Percentiles rank a stretch among this genome's conserved stretches.
Conservation (phyloP, 2,329 filamentous ascomycete species). For the Colletotrichum sp. region DNA sequence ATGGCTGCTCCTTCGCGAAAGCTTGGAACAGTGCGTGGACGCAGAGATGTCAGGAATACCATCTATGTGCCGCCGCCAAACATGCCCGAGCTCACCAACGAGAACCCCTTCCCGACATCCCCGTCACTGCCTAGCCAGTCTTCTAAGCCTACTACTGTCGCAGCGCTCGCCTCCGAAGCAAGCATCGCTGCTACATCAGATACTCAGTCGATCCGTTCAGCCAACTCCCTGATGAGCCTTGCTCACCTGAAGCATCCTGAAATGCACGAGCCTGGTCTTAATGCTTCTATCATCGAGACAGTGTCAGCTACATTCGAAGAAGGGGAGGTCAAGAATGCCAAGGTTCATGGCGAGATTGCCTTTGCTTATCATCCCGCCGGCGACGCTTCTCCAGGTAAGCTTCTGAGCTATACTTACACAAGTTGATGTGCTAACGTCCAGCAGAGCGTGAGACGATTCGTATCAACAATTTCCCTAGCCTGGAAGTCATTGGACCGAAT, state of each 20-base stretch:
- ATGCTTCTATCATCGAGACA: conserved; percentile 88
- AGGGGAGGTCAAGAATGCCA: conserved; percentile 72
- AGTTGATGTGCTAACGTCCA: background rate
- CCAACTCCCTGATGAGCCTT: conserved; percentile 76
- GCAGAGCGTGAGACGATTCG: conserved; percentile 71
- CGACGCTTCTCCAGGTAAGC: conserved; percentile 47
- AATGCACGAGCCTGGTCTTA: conserved; percentile 78
- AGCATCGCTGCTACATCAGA: conserved; percentile 71
- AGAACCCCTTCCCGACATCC: conserved; percentile 36
- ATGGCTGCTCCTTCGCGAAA: conserved; percentile 70
- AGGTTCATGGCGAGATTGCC: conserved; percentile 87
- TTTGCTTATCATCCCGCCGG: conserved; percentile 74
- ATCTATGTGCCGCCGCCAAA: conserved; percentile 71
- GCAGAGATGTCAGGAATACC: conserved; percentile 90
- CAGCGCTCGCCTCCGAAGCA: conserved; percentile 67
- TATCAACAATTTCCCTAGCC: conserved; percentile 84
- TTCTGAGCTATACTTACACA: background rate
- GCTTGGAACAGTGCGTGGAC: conserved; percentile 80
- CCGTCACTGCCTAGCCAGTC: conserved; percentile 41
- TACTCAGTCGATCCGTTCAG: conserved; percentile 89
- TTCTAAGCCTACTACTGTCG: conserved; percentile 51
- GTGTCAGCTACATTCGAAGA: conserved; percentile 86
- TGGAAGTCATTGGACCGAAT: conserved; percentile 94
- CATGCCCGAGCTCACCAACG: conserved; percentile 37
- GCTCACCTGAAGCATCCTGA: conserved; percentile 82